These are phyloP conservation scores for Logfia minima DNA, from an alignment of 129 eudicot genomes.

Conservation along the genomic window DNA sequence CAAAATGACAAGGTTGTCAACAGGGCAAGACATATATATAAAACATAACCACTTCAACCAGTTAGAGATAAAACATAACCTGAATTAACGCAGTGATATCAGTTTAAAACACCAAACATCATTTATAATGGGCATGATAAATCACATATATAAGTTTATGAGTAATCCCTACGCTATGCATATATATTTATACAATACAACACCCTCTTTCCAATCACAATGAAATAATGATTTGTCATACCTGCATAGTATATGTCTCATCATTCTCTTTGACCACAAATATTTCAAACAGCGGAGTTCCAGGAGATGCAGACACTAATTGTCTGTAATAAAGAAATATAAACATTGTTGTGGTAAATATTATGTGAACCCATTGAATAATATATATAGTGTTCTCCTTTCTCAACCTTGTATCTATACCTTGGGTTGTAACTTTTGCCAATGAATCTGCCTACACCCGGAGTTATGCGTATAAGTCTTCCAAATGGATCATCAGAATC, in stretches of 20 bases:
- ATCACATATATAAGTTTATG: neutral
- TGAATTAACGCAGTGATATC: neutral
- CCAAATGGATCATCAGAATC: constrained; percentile 97
- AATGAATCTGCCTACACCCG: constrained; percentile 91
- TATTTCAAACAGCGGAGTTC: constrained; percentile 96
- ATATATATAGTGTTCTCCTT: constrained; percentile 5
- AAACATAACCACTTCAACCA: neutral
- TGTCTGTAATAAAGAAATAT: constrained; percentile 56
- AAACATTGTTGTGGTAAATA: constrained; percentile 20
- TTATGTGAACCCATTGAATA: constrained; percentile 17
- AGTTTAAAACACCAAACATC: neutral
- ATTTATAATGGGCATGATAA: neutral
- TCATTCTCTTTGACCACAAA: constrained; percentile 77
- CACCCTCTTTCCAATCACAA: constrained; percentile 19
- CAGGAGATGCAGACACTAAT: constrained; percentile 91
- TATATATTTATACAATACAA: neutral
- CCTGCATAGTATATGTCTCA: constrained; percentile 78
- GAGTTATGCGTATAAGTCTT: constrained; percentile 76
- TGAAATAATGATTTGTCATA: constrained; percentile 20
- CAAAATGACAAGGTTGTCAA: neutral
- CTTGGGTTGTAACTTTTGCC: constrained; percentile 93
- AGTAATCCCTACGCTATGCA: neutral
- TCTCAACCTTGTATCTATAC: constrained; percentile 34
- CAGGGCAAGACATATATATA: neutral
- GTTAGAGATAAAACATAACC: neutral